Evolutionary conservation across 495 filamentous ascomycete species (phyloP).

Genomic region (Aspergillus sclerotioniger): DNA sequence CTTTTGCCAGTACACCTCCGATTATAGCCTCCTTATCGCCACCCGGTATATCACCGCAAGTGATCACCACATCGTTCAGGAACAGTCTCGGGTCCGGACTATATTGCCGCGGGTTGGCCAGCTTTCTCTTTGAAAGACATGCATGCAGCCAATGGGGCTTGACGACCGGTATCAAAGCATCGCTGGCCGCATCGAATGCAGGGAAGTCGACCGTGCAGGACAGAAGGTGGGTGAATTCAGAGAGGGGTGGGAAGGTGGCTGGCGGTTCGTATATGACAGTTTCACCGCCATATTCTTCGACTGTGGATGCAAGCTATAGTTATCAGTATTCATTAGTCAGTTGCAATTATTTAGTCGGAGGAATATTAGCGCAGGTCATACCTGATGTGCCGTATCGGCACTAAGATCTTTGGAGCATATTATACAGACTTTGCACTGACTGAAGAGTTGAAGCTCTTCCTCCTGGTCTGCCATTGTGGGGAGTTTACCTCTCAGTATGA

Average conservation of each 20-base stretch:
- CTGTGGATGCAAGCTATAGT: conserved; percentile 32
- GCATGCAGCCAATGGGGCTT: conserved; percentile 75
- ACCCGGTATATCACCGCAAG: conserved; percentile 77
- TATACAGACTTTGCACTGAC: conserved; percentile 42
- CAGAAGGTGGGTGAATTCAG: conserved; percentile 76
- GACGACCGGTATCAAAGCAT: conserved; percentile 78
- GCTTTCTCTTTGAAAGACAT: conserved; percentile 63
- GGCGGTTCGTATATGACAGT: conserved; percentile 42
- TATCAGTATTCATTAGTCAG: conserved; percentile 9
- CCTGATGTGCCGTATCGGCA: conserved; percentile 43
- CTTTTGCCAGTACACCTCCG: conserved; percentile 85
- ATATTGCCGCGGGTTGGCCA: conserved; percentile 76
- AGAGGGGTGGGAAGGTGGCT: conserved; percentile 49
- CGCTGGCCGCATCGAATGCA: conserved; percentile 66
- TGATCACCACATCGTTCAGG: conserved; percentile 76
- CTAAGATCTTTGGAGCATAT: conserved; percentile 49
- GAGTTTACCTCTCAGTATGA: not conserved
- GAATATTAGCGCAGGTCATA: conserved; percentile 15
- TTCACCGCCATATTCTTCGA: conserved; percentile 55
- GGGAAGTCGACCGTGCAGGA: conserved; percentile 84
- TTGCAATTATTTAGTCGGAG: not conserved
- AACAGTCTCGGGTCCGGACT: conserved; percentile 90
- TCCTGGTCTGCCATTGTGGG: conserved; percentile 32
- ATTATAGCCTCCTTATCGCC: conserved; percentile 90
- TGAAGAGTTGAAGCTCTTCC: conserved; percentile 38